phyloP scores from a whole-genome alignment of 2,329 filamentous ascomycete species.

The Arthrobotrys conoides region DNA sequence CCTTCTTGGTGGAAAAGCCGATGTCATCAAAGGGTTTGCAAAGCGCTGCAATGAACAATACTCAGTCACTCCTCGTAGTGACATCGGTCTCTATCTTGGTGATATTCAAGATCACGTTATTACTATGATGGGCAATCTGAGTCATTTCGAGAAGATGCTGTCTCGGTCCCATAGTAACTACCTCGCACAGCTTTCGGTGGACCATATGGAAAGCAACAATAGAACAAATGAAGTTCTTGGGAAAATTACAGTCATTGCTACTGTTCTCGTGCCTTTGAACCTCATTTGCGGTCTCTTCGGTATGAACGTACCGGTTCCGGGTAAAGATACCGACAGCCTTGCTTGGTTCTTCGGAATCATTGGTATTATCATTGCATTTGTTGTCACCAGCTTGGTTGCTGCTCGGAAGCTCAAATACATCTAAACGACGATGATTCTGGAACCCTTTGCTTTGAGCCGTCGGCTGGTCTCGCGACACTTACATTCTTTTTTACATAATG shows the following conservation, averaged over 20 bases:
- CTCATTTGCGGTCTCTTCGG: conserved; percentile 99
- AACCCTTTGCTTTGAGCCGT: background rate
- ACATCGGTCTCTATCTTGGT: conserved; percentile 96
- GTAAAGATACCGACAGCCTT: conserved; percentile 85
- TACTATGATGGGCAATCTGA: conserved; percentile 96
- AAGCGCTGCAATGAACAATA: conserved; percentile 98
- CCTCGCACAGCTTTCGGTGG: conserved; percentile 83
- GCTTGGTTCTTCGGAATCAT: conserved; percentile 79
- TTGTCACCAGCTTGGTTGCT: conserved; percentile 43
- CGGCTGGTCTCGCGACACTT: conserved; percentile 1
- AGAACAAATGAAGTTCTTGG: conserved; percentile 93
- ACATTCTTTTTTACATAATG: conserved; percentile 28
- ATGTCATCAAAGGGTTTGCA: conserved; percentile 98
- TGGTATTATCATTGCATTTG: conserved; percentile 51
- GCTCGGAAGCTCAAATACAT: conserved; percentile 51
- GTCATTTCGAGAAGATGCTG: conserved; percentile 95
- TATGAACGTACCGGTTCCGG: conserved; percentile 97
- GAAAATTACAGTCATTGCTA: conserved; percentile 94
- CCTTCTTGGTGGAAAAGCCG: conserved; percentile 94
- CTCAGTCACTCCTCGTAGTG: conserved; percentile 93
- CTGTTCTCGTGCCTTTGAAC: conserved; percentile 98
- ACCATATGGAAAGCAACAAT: conserved; percentile 95
- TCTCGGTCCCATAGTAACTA: conserved; percentile 95
- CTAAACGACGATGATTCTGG: conserved; percentile 18
- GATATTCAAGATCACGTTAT: conserved; percentile 99